These are phyloP conservation scores for Chaetothyriales sp. DNA, from an alignment of 2,329 filamentous ascomycete genomes.

Conservation along the genomic window DNA sequence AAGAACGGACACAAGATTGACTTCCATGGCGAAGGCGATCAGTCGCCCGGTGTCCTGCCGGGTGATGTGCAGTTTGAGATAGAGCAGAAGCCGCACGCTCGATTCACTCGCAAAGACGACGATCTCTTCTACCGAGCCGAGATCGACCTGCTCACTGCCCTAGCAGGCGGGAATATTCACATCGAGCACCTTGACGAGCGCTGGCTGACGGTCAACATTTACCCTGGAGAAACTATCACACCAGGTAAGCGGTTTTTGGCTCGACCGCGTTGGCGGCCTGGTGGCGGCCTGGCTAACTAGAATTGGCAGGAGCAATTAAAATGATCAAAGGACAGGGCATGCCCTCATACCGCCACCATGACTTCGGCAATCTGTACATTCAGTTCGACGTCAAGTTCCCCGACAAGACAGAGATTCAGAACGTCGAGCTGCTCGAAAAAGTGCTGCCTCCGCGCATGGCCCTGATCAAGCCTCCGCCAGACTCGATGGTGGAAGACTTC, in stretches of 20 bases:
- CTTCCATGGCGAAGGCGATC: conserved; percentile 92
- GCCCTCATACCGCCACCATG: conserved; percentile 90
- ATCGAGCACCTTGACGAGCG: conserved; percentile 95
- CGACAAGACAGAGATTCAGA: conserved; percentile 52
- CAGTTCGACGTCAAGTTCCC: conserved; percentile 98
- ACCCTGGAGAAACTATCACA: conserved; percentile 85
- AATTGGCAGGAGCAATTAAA: conserved; percentile 63
- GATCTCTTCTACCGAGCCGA: conserved; percentile 91
- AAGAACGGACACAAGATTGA: conserved; percentile 90
- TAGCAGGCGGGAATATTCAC: conserved; percentile 79
- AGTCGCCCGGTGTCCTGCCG: conserved; percentile 78
- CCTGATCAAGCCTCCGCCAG: conserved; percentile 53
- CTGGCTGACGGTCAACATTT: conserved; percentile 86
- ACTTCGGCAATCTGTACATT: conserved; percentile 90
- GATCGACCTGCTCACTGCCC: conserved; percentile 85
- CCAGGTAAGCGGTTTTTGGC: conserved; percentile 56
- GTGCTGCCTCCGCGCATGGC: conserved; percentile 62
- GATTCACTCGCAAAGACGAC: conserved; percentile 92
- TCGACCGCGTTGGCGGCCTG: conserved; percentile 12
- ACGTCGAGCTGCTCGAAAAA: conserved; percentile 65
- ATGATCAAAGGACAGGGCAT: conserved; percentile 94
- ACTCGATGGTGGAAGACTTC: conserved; percentile 84
- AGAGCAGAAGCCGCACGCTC: conserved; percentile 92
- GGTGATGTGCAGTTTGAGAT: conserved; percentile 98
- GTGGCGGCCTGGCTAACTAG: conserved; percentile 10